A percentile compares a stretch with the other conserved stretches of the same genome.
phyloP scores from a whole-genome alignment of 2,329 filamentous ascomycete genomes.

The Diaporthe sp. region DNA sequence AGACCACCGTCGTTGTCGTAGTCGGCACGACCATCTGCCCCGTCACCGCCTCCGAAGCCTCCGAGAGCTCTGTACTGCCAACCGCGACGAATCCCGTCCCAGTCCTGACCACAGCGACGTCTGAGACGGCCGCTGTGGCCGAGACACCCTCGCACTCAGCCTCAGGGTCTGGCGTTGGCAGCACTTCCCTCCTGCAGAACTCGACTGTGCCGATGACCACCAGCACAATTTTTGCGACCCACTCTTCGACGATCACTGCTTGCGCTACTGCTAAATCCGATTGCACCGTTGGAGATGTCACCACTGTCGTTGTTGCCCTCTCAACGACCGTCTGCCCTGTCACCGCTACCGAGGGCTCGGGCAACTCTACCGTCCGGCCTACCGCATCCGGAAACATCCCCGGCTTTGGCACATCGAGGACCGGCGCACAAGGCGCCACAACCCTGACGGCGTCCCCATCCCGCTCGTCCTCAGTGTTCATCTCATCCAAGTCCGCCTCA shows the following conservation, averaged over 20 bases:
- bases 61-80: slow-evolving; percentile 13
- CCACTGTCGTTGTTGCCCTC: slow-evolving; percentile 31
- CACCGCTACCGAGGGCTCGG: slow-evolving; percentile 21
- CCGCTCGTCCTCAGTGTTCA: neutral
- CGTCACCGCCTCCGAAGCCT: slow-evolving; percentile 39
- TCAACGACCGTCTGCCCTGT: slow-evolving; percentile 39
- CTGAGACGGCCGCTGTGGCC: slow-evolving; percentile 20
- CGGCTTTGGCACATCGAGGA: neutral
- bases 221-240: slow-evolving; percentile 38
- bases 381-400: neutral
- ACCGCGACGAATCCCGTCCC: slow-evolving; percentile 12
- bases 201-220: slow-evolving; percentile 30
- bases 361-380: slow-evolving; percentile 7
- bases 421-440: slow-evolving; percentile 13
- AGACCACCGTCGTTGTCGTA: slow-evolving; percentile 39
- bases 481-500: slow-evolving; percentile 1
- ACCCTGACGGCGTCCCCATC: neutral
- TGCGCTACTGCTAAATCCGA: slow-evolving; percentile 24
- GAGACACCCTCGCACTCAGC: neutral
- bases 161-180: slow-evolving; percentile 6
- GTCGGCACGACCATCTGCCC: slow-evolving; percentile 40
- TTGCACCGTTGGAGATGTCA: slow-evolving; percentile 35
- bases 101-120: slow-evolving; percentile 36
- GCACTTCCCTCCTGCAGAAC: slow-evolving; percentile 12
- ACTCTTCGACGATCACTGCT: slow-evolving; percentile 34